A percentile compares a stretch with the other conserved stretches of the same genome.
phyloP scores from a whole-genome alignment of 1,284 basidiomycete genomes.

The Apiotrichum sp. region DNA sequence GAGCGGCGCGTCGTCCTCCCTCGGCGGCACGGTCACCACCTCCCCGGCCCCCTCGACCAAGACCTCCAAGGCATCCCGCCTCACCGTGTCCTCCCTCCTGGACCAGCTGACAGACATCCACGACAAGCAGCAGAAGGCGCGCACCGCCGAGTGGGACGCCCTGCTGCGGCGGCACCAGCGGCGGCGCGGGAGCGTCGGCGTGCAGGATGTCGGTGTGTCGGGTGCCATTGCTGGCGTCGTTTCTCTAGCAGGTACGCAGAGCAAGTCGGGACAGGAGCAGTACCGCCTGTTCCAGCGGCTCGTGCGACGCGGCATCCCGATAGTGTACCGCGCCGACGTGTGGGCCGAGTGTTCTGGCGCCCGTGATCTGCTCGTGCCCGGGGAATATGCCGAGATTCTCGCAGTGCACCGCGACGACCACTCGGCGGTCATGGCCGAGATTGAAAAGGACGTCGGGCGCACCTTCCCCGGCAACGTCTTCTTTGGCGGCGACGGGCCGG shows the following conservation, averaged over 20 bases:
- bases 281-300: conserved; percentile 71
- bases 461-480: conserved; percentile 64
- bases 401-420: conserved; percentile 54
- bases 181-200: conserved; percentile 14
- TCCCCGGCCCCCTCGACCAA: conserved; percentile 6
- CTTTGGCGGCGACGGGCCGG: conserved; percentile 39
- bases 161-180: conserved; percentile 57
- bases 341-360: conserved; percentile 78
- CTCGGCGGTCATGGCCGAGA: conserved; percentile 64
- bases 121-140: conserved; percentile 68
- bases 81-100: conserved; percentile 69
- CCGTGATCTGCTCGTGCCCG: conserved; percentile 84
- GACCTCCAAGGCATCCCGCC: conserved; percentile 46
- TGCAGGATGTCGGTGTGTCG: conserved; percentile 16
- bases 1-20: neutral
- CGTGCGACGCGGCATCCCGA: conserved; percentile 76
- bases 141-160: conserved; percentile 77
- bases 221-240: conserved; percentile 13
- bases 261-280: conserved; percentile 62
- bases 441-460: conserved; percentile 84
- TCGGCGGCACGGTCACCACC: conserved; percentile 1
- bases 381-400: conserved; percentile 79
- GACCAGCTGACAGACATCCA: conserved; percentile 79
- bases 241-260: conserved; percentile 52
- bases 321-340: conserved; percentile 77